Conservation (phyloP, 768 basidiomycete species). For the Lenzites betulinus region DNA sequence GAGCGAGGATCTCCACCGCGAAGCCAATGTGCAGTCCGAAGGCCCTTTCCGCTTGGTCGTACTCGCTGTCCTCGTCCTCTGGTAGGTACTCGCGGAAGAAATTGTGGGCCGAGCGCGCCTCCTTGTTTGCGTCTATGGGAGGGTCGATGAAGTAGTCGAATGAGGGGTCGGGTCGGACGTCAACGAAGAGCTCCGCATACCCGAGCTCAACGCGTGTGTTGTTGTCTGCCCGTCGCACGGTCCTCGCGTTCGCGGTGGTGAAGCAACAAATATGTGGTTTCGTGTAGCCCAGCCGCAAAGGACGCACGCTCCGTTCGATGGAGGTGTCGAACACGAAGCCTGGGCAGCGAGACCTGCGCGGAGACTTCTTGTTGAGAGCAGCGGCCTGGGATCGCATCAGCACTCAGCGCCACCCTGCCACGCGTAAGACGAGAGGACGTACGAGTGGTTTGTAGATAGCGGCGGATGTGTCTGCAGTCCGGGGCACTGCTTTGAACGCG, state of each 20-base stretch:
- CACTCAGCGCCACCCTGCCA: too few species aligned
- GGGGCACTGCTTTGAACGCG: slow-evolving; percentile 3
- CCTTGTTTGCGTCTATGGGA: not conserved
- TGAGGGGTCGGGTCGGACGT: not conserved
- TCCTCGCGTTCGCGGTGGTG: not conserved
- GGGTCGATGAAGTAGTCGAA: slow-evolving; percentile 16
- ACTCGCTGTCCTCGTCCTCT: not conserved
- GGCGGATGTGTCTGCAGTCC: not conserved
- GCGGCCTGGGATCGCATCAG: slow-evolving; percentile 20
- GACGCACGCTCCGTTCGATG: not conserved
- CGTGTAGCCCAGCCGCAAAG: not conserved
- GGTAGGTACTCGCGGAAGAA: slow-evolving; percentile 3
- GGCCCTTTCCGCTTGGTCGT: not conserved
- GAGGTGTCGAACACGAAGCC: slow-evolving; percentile 6
- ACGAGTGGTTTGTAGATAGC: not conserved
- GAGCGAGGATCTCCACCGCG: slow-evolving; percentile 10
- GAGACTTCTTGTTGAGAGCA: not conserved
- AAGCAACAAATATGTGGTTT: slow-evolving; percentile 16
- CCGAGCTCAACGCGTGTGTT: not conserved
- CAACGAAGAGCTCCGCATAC: slow-evolving; percentile 17
- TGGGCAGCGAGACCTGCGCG: not conserved
- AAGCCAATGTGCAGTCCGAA: not conserved
- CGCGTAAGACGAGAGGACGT: not conserved
- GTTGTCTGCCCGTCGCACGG: not conserved
- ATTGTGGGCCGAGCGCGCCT: not conserved